Evolutionary conservation across 192 early-diverging fungal species (phyloP).

Genomic region (Coemansia brasiliensis): DNA sequence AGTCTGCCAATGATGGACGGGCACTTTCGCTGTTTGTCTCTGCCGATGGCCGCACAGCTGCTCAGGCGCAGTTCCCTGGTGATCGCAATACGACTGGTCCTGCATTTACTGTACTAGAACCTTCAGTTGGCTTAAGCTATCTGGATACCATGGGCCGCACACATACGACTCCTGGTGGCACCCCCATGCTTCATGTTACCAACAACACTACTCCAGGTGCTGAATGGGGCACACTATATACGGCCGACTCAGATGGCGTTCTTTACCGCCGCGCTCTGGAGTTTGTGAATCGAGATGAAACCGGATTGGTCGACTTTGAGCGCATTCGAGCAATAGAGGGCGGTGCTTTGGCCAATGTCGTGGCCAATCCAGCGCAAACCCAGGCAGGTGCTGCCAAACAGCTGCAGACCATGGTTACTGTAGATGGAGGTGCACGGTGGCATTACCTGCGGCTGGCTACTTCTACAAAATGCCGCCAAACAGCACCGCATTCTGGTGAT

Average conservation of each 20-base stretch:
- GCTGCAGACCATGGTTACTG: conserved; percentile 68
- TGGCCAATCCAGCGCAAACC: conserved; percentile 66
- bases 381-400: conserved; percentile 59
- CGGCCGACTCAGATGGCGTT: conserved; percentile 87
- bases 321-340: conserved; percentile 83
- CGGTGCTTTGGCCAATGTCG: conserved; percentile 78
- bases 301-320: conserved; percentile 89
- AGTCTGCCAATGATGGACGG: conserved; percentile 37
- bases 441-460: conserved; percentile 32
- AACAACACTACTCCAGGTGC: conserved; percentile 54
- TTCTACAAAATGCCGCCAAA: conserved; percentile 55
- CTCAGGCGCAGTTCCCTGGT: conserved; percentile 76
- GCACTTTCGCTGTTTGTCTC: conserved; percentile 67
- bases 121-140: conserved; percentile 54
- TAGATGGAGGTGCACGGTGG: conserved; percentile 84
- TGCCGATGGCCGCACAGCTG: conserved; percentile 68
- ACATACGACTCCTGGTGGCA: conserved; percentile 51
- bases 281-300: conserved; percentile 71
- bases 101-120: conserved; percentile 75
- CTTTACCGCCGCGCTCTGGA: conserved; percentile 72
- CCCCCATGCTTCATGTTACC: conserved; percentile 69
- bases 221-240: conserved; percentile 85
- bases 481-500: conserved; percentile 36
- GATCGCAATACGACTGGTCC: conserved; percentile 54
- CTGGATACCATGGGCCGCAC: conserved; percentile 28